Evolutionary conservation across 139 green algal genomes (phyloP), one percentile per base, ranked within the genome.

Genomic region (Pseudopediastrum boryanum): DNA sequence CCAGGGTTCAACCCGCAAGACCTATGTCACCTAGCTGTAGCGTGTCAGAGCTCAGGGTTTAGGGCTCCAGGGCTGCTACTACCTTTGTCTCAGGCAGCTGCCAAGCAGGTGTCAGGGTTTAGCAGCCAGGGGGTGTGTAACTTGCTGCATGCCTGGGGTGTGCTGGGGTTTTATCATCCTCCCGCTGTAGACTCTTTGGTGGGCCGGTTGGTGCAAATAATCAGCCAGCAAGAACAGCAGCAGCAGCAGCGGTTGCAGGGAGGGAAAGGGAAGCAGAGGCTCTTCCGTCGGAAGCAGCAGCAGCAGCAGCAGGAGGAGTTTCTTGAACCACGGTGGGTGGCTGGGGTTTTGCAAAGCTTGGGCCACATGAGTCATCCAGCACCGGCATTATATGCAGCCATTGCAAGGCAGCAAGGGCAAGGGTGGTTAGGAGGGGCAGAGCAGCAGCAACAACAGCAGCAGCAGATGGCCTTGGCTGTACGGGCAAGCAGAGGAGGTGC

Each of bases 1-100:
- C 27, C 38, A 2, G 56, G 54, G 33, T 78, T 70, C 54, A 78
- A 78, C 69, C 54, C 71, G 35, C 71, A 78, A 41, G 71, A 78
- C 71, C 27, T 78, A 9, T 78, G 71, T 56, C 56, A 70, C 27
- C 35, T 78, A 19, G 42, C 29, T 21, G 56, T 78, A 56, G 71
- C 50, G 25, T 69, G 54, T 10, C 36, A 27, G 36, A 78, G 69
- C 29, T 54, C 71, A 19, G 41, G 56, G 4, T 78, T 70, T 29
- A 42, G 39, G 36, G 71, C 68, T 54, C 71, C 36, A 8, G 21
- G 10, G 19, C 41, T 78, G 56, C 56, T 78, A 29, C 36, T 70
- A 29, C 54, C 41, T 1, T 29, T 78, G 56, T 54, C 71, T 35
- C 43, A 5, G 33, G 71, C 71, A 62, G 71, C 71, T 61, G 42